Percentiles rank a stretch among this genome's conserved stretches.
Evolutionary conservation across 257 asterid species (phyloP).

Genomic region (Agastache rugosa): DNA sequence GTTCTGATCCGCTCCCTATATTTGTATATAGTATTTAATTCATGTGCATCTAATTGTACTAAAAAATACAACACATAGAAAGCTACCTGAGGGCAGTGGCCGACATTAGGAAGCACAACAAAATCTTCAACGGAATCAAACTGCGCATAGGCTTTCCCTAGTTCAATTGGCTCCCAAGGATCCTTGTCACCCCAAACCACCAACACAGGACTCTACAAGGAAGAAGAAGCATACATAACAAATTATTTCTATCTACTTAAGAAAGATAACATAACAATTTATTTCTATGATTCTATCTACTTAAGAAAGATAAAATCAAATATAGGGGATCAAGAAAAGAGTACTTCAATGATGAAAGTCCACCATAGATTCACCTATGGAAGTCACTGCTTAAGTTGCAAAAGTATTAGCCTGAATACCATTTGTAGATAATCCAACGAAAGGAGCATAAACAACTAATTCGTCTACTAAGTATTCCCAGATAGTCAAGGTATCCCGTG

Average conservation of each 20-base stretch:
- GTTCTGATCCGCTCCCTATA: too few species aligned
- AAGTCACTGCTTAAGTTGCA: neutral
- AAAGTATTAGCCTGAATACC: neutral
- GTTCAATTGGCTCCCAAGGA: constrained; percentile 98
- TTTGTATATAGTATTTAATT: too few species aligned
- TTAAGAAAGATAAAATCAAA: constrained; percentile 5
- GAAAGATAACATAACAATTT: neutral
- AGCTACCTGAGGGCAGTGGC: constrained; percentile 97
- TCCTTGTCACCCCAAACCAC: constrained; percentile 98
- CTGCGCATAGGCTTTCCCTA: constrained; percentile 71
- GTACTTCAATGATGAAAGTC: neutral
- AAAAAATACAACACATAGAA: neutral
- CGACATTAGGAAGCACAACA: constrained; percentile 81
- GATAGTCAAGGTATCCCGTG: too few species aligned
- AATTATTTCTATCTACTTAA: neutral
- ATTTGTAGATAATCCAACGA: neutral
- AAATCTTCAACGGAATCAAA: constrained; percentile 83
- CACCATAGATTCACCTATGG: neutral
- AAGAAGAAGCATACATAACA: neutral
- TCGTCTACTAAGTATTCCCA: too few species aligned
- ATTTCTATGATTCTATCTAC: neutral
- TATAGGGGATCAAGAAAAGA: neutral
- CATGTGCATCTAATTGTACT: too few species aligned
- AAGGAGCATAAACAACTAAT: neutral
- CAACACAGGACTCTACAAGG: constrained; percentile 80